Percentiles rank a stretch among this genome's conserved stretches.
Conservation (phyloP, 139 green algal genomes). For the Asterochloris sp. region DNA sequence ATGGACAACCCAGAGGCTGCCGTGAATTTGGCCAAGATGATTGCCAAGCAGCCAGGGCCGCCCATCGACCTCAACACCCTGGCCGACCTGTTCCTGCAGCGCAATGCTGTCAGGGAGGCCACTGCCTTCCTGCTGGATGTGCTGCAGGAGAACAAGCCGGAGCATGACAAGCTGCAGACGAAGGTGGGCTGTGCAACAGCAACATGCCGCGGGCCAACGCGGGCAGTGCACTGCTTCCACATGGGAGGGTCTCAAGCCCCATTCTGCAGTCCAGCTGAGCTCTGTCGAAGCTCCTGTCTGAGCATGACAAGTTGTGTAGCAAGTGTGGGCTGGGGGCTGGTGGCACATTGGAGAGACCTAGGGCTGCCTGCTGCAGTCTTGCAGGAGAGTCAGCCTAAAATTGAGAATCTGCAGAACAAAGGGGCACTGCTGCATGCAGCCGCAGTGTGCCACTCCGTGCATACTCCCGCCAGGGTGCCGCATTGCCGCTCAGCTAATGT, state of each 20-base stretch:
- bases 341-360: too few relatives aligned
- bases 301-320: too few relatives aligned
- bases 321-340: too few relatives aligned
- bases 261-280: too few relatives aligned
- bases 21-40: slow-evolving; percentile 92
- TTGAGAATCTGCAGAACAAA: too few relatives aligned
- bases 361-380: too few relatives aligned
- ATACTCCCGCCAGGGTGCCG: too few relatives aligned
- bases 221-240: neutral
- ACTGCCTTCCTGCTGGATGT: slow-evolving; percentile 98
- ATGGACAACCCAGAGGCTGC: slow-evolving; percentile 93
- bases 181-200: slow-evolving; percentile 41
- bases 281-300: too few relatives aligned
- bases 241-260: too few relatives aligned
- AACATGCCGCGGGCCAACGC: neutral
- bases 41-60: slow-evolving; percentile 78
- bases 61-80: slow-evolving; percentile 92
- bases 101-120: slow-evolving; percentile 87
- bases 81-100: slow-evolving; percentile 95
- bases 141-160: slow-evolving; percentile 82
- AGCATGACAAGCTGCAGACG: slow-evolving; percentile 88
- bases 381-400: too few relatives aligned
- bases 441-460: too few relatives aligned
- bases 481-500: neutral
- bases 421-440: too few relatives aligned